phyloP scores from a whole-genome alignment of 441 rosid species.

The Gossypium davidsonii region DNA sequence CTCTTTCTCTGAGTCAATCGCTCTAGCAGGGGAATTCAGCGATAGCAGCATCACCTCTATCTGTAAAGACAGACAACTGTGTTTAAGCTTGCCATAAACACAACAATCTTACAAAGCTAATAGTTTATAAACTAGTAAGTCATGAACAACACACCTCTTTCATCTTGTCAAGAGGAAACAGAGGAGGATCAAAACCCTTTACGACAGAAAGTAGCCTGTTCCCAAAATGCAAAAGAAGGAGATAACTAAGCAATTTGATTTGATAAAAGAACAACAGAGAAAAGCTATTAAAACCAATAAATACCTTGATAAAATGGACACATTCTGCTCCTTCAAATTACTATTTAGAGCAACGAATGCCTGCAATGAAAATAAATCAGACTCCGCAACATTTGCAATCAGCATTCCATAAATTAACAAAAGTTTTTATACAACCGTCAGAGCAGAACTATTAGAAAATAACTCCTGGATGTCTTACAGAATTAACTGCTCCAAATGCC shows the following conservation, averaged over 20 bases:
- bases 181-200: constrained; percentile 39
- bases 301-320: constrained; percentile 53
- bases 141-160: constrained; percentile 59
- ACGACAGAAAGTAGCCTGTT: constrained; percentile 59
- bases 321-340: constrained; percentile 47
- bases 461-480: constrained; percentile 39
- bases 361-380: constrained; percentile 40
- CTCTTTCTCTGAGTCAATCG: constrained; percentile 31
- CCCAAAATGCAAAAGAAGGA: constrained; percentile 12
- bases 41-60: constrained; percentile 41
- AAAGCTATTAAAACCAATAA: background rate
- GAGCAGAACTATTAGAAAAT: background rate
- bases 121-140: constrained; percentile 6
- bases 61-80: constrained; percentile 35
- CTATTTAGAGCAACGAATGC: constrained; percentile 52
- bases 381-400: background rate
- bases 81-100: constrained; percentile 19
- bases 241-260: constrained; percentile 9
- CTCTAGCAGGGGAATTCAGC: constrained; percentile 25
- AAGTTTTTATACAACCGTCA: background rate
- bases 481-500: constrained; percentile 41
- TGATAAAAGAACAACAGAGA: constrained; percentile 5
- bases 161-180: constrained; percentile 46
- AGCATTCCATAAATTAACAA: constrained; percentile 8
- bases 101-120: constrained; percentile 11